phyloP scores from a whole-genome alignment of 805 yeast genomes.

The Cyberlindnera veronae region DNA sequence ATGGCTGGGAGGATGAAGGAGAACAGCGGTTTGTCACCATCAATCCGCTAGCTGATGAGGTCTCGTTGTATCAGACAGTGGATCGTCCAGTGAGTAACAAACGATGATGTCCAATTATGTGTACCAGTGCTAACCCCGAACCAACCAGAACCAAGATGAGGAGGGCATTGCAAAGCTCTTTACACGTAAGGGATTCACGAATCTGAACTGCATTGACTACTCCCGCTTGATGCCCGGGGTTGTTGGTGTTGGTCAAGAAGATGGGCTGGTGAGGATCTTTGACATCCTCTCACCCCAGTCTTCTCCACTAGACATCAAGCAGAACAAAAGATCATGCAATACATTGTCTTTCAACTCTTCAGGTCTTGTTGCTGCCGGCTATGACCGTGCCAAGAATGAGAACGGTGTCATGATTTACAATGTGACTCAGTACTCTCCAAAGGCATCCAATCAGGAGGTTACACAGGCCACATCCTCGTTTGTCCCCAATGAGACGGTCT shows the following conservation, averaged over 20 bases:
- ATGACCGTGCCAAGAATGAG: constrained; percentile 60
- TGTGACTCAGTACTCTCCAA: constrained; percentile 50
- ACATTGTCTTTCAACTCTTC: constrained; percentile 63
- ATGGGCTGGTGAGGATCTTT: constrained; percentile 62
- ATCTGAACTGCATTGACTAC: constrained; percentile 64
- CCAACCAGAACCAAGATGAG: constrained; percentile 28
- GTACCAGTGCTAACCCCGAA: neutral
- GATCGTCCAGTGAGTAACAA: constrained; percentile 30
- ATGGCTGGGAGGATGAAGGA: constrained; percentile 26
- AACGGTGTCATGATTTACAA: constrained; percentile 80
- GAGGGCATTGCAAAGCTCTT: constrained; percentile 50
- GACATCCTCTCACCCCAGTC: constrained; percentile 45
- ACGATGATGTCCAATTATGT: too few species aligned
- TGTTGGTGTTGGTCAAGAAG: constrained; percentile 70
- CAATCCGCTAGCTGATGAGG: constrained; percentile 79
- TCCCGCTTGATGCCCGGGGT: constrained; percentile 53
- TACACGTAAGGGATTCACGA: constrained; percentile 61
- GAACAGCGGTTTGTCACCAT: constrained; percentile 26
- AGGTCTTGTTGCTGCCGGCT: constrained; percentile 71
- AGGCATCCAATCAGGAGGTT: constrained; percentile 44
- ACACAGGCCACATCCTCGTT: constrained; percentile 54
- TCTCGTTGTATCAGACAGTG: constrained; percentile 55
- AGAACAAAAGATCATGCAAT: constrained; percentile 72
- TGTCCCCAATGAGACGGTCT: constrained; percentile 70
- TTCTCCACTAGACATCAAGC: constrained; percentile 24